Conservation (phyloP, 768 basidiomycete species). For the Lactarius pseudohatsudake region DNA sequence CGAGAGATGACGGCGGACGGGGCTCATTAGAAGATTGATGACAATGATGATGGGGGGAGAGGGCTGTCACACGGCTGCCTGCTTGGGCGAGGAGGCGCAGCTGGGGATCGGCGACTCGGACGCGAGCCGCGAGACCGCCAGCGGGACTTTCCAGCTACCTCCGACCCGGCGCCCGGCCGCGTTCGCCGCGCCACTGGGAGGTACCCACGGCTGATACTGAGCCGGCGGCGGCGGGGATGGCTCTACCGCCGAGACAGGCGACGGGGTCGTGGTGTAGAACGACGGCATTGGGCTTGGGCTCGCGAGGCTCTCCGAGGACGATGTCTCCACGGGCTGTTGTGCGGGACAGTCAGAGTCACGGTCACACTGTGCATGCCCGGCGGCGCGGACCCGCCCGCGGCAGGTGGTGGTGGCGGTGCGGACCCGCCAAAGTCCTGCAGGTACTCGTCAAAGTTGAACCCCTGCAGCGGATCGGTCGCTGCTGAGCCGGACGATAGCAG, state of each 20-base stretch:
- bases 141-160: slow-evolving; percentile 23
- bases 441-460: slow-evolving; percentile 22
- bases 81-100: slow-evolving; percentile 13
- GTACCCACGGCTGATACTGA: not conserved
- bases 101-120: slow-evolving; percentile 11
- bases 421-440: slow-evolving; percentile 10
- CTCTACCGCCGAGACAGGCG: not conserved
- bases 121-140: slow-evolving; percentile 4
- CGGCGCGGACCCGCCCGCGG: no score
- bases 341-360: not conserved
- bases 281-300: slow-evolving; percentile 5
- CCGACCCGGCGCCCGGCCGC: slow-evolving; percentile 19
- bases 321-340: not conserved
- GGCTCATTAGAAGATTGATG: not conserved
- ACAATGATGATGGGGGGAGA: not conserved
- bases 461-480: not conserved
- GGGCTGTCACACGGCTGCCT: slow-evolving; percentile 8
- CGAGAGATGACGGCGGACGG: not conserved
- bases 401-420: not conserved
- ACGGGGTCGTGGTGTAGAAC: slow-evolving; percentile 11
- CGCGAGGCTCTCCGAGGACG: not conserved
- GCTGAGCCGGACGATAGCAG: not conserved
- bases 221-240: not conserved
- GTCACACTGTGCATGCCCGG: not conserved
- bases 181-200: slow-evolving; percentile 21